These are phyloP conservation scores for Solanum okadae DNA, from an alignment of 257 asterid species.

Conservation along the genomic window DNA sequence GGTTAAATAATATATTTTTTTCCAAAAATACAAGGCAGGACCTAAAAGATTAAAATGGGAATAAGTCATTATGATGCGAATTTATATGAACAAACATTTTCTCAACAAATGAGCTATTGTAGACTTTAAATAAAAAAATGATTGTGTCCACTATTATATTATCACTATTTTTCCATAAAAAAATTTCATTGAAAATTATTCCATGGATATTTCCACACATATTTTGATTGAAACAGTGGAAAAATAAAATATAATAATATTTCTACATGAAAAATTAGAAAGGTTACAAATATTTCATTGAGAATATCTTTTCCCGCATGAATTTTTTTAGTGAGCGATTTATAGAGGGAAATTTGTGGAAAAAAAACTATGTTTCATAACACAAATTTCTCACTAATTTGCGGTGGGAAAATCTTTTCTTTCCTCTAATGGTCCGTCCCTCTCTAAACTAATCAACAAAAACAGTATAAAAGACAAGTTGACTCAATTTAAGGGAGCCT, in stretches of 20 bases:
- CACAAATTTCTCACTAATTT: background rate
- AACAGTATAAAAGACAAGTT: background rate
- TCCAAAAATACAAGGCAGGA: constrained; percentile 61
- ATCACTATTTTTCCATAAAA: no score
- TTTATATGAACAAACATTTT: background rate
- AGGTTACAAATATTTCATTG: background rate
- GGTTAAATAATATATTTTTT: constrained; percentile 67
- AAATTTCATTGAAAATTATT: background rate
- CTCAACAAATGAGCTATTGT: background rate
- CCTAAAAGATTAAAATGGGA: constrained; percentile 27
- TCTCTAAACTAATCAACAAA: background rate
- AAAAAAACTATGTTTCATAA: no score
- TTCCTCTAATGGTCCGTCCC: background rate
- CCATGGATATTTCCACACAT: background rate
- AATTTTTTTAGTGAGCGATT: background rate
- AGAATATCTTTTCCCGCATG: background rate
- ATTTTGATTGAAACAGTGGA: background rate
- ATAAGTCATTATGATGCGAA: background rate
- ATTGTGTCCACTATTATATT: background rate
- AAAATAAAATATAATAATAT: no score
- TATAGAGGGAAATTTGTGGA: background rate
- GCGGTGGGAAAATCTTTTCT: no score
- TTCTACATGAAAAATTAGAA: background rate
- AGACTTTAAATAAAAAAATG: background rate
- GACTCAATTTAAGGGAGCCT: background rate